Percentiles rank a stretch among this genome's conserved stretches.
These are phyloP conservation scores for Beauveria caledonica DNA, from an alignment of 2,329 filamentous ascomycete genomes.

Conservation along the genomic window DNA sequence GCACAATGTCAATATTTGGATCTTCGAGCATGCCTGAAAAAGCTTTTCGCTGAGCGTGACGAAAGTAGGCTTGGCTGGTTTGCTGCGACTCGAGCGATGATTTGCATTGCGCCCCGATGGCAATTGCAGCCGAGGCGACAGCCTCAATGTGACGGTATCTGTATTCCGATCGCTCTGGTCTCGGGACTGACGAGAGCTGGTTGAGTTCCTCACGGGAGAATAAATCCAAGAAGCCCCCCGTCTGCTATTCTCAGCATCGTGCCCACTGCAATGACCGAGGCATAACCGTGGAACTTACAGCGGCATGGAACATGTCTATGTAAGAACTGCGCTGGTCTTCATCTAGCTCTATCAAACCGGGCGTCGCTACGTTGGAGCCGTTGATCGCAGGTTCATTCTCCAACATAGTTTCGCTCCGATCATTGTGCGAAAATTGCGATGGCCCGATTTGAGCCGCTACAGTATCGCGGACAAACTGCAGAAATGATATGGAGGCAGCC, in stretches of 20 bases:
- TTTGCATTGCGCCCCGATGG: constrained; percentile 43
- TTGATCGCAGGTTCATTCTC: constrained; percentile 30
- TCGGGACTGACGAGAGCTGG: background rate
- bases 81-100: constrained; percentile 21
- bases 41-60: constrained; percentile 36
- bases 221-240: constrained; percentile 9
- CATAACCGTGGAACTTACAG: background rate
- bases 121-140: constrained; percentile 35
- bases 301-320: background rate
- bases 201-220: constrained; percentile 1
- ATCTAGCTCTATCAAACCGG: constrained; percentile 2
- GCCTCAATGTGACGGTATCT: constrained; percentile 5
- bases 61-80: constrained; percentile 33
- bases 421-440: constrained; percentile 44
- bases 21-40: constrained; percentile 45
- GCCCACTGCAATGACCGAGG: too few species aligned
- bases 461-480: constrained; percentile 42
- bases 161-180: constrained; percentile 2
- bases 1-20: constrained; percentile 43
- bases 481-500: constrained; percentile 46
- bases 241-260: background rate
- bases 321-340: background rate
- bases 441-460: constrained; percentile 43
- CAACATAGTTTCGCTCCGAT: constrained; percentile 43
- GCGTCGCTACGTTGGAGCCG: background rate